Evolutionary conservation across 176 grass and related monocot species (phyloP).

Genomic region (Oryza rufipogon): DNA sequence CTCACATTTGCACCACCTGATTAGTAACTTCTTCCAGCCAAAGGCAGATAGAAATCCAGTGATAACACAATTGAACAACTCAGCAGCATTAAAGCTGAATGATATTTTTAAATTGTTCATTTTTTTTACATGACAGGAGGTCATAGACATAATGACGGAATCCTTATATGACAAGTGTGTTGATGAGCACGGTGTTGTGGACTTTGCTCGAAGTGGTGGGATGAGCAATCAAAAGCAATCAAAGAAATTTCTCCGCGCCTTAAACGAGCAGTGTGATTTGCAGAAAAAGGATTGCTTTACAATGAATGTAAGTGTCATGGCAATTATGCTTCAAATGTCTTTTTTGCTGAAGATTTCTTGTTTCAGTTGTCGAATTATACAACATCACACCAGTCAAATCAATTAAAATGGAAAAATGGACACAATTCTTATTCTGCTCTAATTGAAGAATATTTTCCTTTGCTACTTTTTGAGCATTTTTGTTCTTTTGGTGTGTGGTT

Average conservation of each 20-base stretch:
- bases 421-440: not conserved
- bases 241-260: constrained; percentile 58
- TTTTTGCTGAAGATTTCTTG: not conserved
- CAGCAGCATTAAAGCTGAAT: not conserved
- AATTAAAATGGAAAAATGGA: not conserved
- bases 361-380: not conserved
- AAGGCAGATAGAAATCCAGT: not conserved
- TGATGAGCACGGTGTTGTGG: constrained; percentile 71
- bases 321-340: not conserved
- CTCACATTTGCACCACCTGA: not conserved
- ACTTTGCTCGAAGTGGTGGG: constrained; percentile 77
- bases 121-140: constrained; percentile 62
- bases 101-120: constrained; percentile 29
- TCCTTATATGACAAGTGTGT: constrained; percentile 91
- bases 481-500: too few relatives aligned
- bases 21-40: not conserved
- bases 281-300: constrained; percentile 75
- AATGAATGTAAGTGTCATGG: constrained; percentile 53
- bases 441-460: not conserved
- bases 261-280: constrained; percentile 75
- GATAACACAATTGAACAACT: not conserved
- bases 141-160: constrained; percentile 75
- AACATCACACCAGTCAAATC: not conserved
- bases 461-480: constrained; percentile 19
- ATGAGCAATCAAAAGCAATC: constrained; percentile 77